These are phyloP conservation scores for Aspergillus neoniger DNA, from an alignment of 2,329 filamentous ascomycete species.

Conservation along the genomic window DNA sequence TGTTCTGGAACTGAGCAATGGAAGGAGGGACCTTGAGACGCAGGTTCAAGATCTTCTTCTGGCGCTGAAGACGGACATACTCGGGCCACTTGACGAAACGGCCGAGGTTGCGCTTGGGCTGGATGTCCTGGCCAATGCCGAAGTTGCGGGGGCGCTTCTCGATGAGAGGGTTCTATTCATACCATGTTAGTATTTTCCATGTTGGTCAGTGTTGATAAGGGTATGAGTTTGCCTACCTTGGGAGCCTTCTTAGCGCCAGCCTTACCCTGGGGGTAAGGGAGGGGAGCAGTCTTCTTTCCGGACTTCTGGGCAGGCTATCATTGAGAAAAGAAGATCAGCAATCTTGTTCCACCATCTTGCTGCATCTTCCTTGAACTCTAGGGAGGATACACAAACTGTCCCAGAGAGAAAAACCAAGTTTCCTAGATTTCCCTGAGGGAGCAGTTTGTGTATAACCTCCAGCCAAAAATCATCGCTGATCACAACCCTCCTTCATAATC, in stretches of 20 bases:
- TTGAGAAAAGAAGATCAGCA: conserved; percentile 99
- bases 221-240: conserved; percentile 93
- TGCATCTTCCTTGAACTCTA: conserved; percentile 90
- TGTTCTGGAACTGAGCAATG: conserved; percentile 96
- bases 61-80: conserved; percentile 97
- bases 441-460: conserved; percentile 46
- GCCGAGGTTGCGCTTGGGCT: conserved; percentile 90
- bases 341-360: conserved; percentile 71
- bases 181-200: conserved; percentile 21
- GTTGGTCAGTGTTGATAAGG: too few species aligned
- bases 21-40: conserved; percentile 98
- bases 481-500: conserved; percentile 18
- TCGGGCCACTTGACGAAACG: conserved; percentile 99
- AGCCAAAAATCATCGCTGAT: conserved; percentile 54
- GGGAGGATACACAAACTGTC: conserved; percentile 60
- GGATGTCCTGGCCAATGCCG: conserved; percentile 98
- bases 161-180: conserved; percentile 90
- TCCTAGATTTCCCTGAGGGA: conserved; percentile 55
- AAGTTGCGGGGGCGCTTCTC: conserved; percentile 98
- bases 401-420: conserved; percentile 31
- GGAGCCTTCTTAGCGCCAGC: conserved; percentile 88
- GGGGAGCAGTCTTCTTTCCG: conserved; percentile 96
- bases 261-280: conserved; percentile 94
- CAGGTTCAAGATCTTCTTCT: conserved; percentile 94
- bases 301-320: conserved; percentile 93